phyloP scores from a whole-genome alignment of 805 yeast genomes.

The Yueomyces sp. region DNA sequence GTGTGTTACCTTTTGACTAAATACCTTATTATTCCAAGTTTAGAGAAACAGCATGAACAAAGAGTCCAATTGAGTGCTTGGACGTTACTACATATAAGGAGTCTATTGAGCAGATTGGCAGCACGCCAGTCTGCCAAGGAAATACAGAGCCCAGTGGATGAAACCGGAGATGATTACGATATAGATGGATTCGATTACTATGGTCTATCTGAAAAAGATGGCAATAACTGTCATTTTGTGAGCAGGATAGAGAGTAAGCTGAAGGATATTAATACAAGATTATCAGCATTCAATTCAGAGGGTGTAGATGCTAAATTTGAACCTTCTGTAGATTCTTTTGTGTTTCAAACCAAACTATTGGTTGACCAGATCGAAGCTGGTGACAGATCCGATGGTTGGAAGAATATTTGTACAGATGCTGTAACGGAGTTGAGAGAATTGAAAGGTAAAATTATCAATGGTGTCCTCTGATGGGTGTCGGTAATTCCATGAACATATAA shows the following conservation, averaged over 20 bases:
- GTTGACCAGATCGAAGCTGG: background rate
- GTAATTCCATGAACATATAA: too few species aligned
- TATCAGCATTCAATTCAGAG: background rate
- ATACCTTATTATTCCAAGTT: conserved; percentile 27
- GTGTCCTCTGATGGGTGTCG: too few species aligned
- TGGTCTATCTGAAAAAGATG: background rate
- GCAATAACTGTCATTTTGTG: background rate
- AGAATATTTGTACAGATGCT: background rate
- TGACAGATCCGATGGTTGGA: background rate
- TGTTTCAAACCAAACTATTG: background rate
- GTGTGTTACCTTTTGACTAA: conserved; percentile 10
- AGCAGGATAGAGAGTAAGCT: too few species aligned
- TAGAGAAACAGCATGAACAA: conserved; percentile 28
- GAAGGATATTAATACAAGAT: too few species aligned
- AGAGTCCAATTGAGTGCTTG: conserved; percentile 23
- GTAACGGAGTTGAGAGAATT: background rate
- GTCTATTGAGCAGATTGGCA: too few species aligned
- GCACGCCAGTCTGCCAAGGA: too few species aligned
- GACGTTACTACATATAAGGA: conserved; percentile 11
- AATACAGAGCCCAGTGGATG: too few species aligned
- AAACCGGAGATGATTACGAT: too few species aligned
- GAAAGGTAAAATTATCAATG: background rate
- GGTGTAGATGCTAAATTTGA: background rate
- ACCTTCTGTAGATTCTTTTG: background rate
- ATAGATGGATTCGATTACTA: background rate